Evolutionary conservation across 2,329 filamentous ascomycete genomes (phyloP), one percentile per base, ranked within the genome.

Genomic region (Penicillium sp.): DNA sequence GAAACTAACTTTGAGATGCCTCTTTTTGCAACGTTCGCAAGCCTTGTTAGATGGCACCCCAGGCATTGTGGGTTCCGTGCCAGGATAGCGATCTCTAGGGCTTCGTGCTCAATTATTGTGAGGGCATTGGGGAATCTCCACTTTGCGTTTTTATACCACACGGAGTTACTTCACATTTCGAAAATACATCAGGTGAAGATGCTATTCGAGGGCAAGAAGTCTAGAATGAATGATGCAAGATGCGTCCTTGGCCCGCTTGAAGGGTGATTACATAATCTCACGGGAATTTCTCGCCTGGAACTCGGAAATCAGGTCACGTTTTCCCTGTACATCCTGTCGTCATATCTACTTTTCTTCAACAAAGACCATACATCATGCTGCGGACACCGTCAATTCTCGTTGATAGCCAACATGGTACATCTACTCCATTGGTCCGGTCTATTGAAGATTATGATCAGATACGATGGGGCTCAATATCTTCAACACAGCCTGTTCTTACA

Each of bases 41-140:
- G 66, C 64, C 50, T 67, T 69, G 50, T 69, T 69, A 5, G 67
- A 69, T 7, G 67, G 67, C 32, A 69, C 67, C 19, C 67, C 67
- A 13, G 67, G 67, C 67, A 69, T 69, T 40, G 47, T 56, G 46
- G 6, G 35, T 38, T 52, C 9, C 5, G 35, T 33, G 41, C n/a
- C 35, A 22, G 29, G 32, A 40, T 43, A 6, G 24, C 35, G 24
- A 47, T 44, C 17, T 40, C 40, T 28, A 43, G 28, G 19, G 28
- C 28, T 38, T 40, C 31, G 10, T 28, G 40, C n/a, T 46, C 32
- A 9, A 17, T 3, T 42, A 5, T 9, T 42, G 17, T 42, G 40
- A 37, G 35, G 17, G 49, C 43, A 50, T 50, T 15, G 26, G 15
- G 28, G 4, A 17, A 33, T 6, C 26, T 37, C 49, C 21, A 12